Percentiles rank a stretch among this genome's conserved stretches.
These are phyloP conservation scores for Boletus pseudo-olivaceus DNA, from an alignment of 768 basidiomycete species.

Conservation along the genomic window DNA sequence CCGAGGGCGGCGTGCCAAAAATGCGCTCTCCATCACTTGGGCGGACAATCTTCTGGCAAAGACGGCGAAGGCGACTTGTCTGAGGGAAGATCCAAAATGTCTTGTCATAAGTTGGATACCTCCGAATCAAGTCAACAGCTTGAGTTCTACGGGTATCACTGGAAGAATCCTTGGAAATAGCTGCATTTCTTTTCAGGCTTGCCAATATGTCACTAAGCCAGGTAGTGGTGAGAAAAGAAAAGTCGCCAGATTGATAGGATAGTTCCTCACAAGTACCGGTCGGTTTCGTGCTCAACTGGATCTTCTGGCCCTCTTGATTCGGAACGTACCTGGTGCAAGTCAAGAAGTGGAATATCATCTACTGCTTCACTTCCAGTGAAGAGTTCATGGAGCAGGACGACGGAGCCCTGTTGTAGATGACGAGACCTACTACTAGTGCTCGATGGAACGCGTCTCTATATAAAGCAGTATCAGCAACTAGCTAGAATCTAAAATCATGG, in stretches of 20 bases:
- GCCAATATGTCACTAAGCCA: constrained; percentile 61
- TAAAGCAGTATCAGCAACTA: constrained; percentile 14
- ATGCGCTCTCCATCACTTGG: constrained; percentile 86
- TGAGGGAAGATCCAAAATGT: constrained; percentile 89
- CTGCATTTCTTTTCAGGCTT: constrained; percentile 52
- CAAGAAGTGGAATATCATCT: constrained; percentile 58
- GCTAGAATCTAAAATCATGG: background rate
- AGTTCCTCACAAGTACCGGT: constrained; percentile 63
- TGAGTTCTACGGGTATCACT: constrained; percentile 65
- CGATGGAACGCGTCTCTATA: constrained; percentile 16
- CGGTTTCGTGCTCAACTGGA: constrained; percentile 56
- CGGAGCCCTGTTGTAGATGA: constrained; percentile 55
- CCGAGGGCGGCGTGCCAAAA: constrained; percentile 70
- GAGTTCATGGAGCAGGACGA: constrained; percentile 59
- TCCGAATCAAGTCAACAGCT: constrained; percentile 82
- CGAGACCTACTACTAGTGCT: constrained; percentile 33
- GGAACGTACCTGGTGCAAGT: constrained; percentile 40
- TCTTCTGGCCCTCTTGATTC: constrained; percentile 30
- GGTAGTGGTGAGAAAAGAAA: constrained; percentile 3
- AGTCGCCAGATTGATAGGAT: background rate
- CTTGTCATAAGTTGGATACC: constrained; percentile 87
- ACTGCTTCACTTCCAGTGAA: constrained; percentile 55
- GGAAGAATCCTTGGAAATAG: constrained; percentile 46
- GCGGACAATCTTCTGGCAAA: constrained; percentile 80
- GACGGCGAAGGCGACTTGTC: constrained; percentile 62